These are phyloP conservation scores for Cyclostephanos invisitatus DNA, from an alignment of 108 stramenopile genomes.

Conservation along the genomic window DNA sequence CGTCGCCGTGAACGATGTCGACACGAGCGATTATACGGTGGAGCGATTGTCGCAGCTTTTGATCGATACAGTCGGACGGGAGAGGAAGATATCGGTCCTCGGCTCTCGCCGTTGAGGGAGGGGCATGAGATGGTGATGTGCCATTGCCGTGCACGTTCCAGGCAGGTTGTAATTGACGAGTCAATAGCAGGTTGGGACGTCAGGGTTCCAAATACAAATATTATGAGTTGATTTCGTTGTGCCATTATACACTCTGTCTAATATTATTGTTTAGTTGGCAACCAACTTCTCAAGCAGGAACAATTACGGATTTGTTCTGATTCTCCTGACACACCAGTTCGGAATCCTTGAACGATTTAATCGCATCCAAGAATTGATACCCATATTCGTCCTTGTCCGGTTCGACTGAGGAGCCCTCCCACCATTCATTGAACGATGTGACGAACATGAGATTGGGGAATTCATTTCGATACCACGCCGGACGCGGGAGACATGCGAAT, in stretches of 20 bases:
- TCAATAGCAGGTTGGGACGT: too few relatives aligned
- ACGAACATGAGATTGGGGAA: slow-evolving; percentile 35
- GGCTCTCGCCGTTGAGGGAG: slow-evolving; percentile 19
- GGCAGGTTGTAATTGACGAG: too few relatives aligned
- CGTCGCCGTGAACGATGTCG: slow-evolving; percentile 73
- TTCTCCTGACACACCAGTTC: too few relatives aligned
- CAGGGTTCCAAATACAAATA: background rate
- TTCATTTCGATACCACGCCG: slow-evolving; percentile 11
- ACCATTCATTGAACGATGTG: slow-evolving; percentile 44
- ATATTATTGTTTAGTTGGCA: too few relatives aligned
- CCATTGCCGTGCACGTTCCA: too few relatives aligned
- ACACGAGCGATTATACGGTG: slow-evolving; percentile 73
- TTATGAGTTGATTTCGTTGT: background rate
- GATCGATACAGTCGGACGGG: slow-evolving; percentile 52
- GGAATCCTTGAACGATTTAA: slow-evolving; percentile 19
- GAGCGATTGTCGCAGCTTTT: slow-evolving; percentile 78
- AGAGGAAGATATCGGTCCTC: slow-evolving; percentile 79
- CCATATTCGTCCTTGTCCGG: slow-evolving; percentile 30
- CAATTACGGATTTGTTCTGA: too few relatives aligned
- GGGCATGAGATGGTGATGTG: too few relatives aligned
- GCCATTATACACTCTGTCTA: too few relatives aligned
- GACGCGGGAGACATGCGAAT: slow-evolving; percentile 31
- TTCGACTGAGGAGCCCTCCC: slow-evolving; percentile 40
- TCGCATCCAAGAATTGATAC: slow-evolving; percentile 23
- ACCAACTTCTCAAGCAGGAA: too few relatives aligned